Base-by-base conservation (phyloP, 192 early-diverging fungal genomes). In the Coemansia sp. region DNA sequence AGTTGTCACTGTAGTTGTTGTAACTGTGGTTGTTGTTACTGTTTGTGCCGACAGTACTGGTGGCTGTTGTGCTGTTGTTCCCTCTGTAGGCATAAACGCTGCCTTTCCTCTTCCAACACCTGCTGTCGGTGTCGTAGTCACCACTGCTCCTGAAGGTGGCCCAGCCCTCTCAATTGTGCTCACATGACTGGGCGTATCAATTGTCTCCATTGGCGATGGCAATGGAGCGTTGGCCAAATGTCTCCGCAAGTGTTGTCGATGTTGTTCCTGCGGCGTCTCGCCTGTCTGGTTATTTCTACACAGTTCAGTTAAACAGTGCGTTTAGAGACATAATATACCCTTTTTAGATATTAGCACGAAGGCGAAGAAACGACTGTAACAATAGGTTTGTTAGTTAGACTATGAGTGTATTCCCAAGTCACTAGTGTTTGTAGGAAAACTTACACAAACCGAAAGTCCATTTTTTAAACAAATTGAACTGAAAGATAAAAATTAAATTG, bases 1-100 rank as follows among this genome's bases (percentile, higher is more conserved):
- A 6, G 88, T 90, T 0, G 91, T 94, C 4, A 90, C 91, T 2
- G 90, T 92, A 0, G 90, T 93, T 3, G 90, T 91, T 1, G 90
- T 90, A 23, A 91, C 89, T 0, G 90, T 89, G 2, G 87, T 88
- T 18, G 87, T 88, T 1, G 85, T 86, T 4, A 85, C 86, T 30
- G 84, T 88, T 48, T 83, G 86, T 14, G 84, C 82, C 2, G 77
- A 86, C 52, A 60, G 85, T 81, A 67, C 81, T 48, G 60, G 82
- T 74, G 9, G 82, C 70, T 31, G 68, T 64, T 47, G 60, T 64
- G 19, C 74, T 5, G 53, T 22, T n/a, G 26, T 2, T 31, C 50
- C 56, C 7, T 9, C 30, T n/a, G 48, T 5, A 30, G 50, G 32
- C 31, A 34, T 21, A 22, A 62, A 56, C 19, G 53, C 55, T 22